Percentiles rank a stretch among this genome's conserved stretches.
These are phyloP conservation scores for Geotrichum klebahnii DNA, from an alignment of 1,139 yeast species.

Conservation along the genomic window DNA sequence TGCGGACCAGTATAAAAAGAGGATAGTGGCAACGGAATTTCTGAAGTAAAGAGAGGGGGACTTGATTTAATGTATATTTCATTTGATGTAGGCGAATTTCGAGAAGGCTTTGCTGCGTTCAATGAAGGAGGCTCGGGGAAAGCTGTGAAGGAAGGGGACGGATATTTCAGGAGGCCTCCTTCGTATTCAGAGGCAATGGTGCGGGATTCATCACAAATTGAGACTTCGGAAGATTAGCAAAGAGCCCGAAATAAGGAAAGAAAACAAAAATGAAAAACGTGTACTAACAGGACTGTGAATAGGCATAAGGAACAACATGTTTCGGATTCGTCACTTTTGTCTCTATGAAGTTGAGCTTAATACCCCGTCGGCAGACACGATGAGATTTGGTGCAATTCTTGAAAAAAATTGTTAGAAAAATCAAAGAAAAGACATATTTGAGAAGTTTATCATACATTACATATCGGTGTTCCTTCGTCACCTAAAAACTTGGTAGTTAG, in stretches of 20 bases:
- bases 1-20: neutral
- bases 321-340: conserved; percentile 22
- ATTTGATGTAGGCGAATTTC: neutral
- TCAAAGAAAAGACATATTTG: neutral
- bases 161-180: conserved; percentile 22
- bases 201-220: conserved; percentile 24
- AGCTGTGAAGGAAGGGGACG: conserved; percentile 3
- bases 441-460: conserved; percentile 16
- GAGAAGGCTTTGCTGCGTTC: neutral
- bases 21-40: conserved; percentile 7
- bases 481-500: conserved; percentile 10
- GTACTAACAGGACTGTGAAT: conserved; percentile 4
- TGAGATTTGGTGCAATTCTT: conserved; percentile 24
- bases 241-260: neutral
- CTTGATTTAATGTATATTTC: neutral
- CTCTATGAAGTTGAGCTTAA: conserved; percentile 24
- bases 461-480: conserved; percentile 22
- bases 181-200: conserved; percentile 24
- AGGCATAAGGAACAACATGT: conserved; percentile 15
- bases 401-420: neutral
- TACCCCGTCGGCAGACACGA: conserved; percentile 22
- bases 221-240: conserved; percentile 2
- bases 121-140: neutral
- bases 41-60: conserved; percentile 3
- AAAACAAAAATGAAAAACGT: neutral